Conservation (phyloP, 345 rosid species). For the Ceriops zippeliana region DNA sequence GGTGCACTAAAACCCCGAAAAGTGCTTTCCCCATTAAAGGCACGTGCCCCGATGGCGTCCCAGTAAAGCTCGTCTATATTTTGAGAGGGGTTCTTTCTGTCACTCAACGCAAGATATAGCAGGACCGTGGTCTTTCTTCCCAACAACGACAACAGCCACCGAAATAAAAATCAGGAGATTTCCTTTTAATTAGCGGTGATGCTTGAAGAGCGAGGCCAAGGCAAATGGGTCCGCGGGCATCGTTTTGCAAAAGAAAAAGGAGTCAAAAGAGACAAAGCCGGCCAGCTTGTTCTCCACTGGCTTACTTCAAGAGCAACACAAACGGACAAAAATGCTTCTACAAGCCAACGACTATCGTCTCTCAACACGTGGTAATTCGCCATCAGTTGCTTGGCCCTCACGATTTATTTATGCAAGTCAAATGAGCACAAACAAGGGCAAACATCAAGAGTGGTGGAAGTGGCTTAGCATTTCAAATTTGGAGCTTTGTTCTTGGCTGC, state of each 20-base stretch:
- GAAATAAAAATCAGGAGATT: not conserved
- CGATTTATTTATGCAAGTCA: too few relatives aligned
- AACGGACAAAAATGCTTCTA: constrained; percentile 10
- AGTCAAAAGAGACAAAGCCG: constrained; percentile 10
- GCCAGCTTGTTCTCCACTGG: constrained; percentile 37
- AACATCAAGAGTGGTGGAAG: too few relatives aligned
- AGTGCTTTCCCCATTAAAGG: not conserved
- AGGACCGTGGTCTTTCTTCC: too few relatives aligned
- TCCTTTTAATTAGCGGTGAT: too few relatives aligned
- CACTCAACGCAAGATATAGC: too few relatives aligned
- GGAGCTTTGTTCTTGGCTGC: too few relatives aligned
- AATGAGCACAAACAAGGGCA: too few relatives aligned
- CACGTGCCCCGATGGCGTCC: not conserved
- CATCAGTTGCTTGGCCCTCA: not conserved
- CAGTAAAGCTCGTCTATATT: too few relatives aligned
- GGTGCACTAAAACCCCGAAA: constrained; percentile 18
- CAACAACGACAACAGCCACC: too few relatives aligned
- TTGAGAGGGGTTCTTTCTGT: too few relatives aligned
- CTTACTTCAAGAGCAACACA: not conserved
- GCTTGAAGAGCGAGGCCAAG: not conserved
- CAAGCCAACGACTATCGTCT: not conserved
- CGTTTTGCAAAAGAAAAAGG: not conserved
- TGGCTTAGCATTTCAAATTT: too few relatives aligned
- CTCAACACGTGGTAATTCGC: not conserved
- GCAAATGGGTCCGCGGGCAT: not conserved